Percentiles rank a stretch among this genome's conserved stretches.
These are phyloP conservation scores for Candida cerambycidarum DNA, from an alignment of 805 yeast species.

Conservation along the genomic window DNA sequence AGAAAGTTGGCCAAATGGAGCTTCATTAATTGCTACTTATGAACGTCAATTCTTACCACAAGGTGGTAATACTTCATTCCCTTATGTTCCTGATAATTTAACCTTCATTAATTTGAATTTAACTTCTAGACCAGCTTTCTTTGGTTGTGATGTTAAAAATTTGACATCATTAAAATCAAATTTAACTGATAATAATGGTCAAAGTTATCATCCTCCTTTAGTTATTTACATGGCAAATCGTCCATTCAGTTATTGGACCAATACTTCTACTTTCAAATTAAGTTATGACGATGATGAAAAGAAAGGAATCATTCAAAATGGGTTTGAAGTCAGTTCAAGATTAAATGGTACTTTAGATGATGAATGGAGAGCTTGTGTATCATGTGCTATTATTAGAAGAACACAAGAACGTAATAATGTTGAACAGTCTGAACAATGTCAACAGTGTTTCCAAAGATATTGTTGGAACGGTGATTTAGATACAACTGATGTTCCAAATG, in stretches of 20 bases:
- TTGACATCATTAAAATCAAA: conserved; percentile 45
- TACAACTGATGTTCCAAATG: conserved; percentile 2
- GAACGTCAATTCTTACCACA: conserved; percentile 37
- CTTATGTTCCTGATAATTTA: conserved; percentile 71
- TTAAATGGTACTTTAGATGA: conserved; percentile 65
- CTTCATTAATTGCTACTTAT: conserved; percentile 31
- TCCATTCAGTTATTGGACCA: conserved; percentile 63
- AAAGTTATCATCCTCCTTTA: conserved; percentile 58
- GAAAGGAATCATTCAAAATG: conserved; percentile 63
- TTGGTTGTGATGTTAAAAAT: conserved; percentile 75
- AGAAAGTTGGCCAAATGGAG: conserved; percentile 39
- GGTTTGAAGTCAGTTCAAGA: conserved; percentile 68
- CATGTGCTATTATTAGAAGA: conserved; percentile 81
- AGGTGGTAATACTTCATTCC: conserved; percentile 66
- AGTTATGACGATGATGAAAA: conserved; percentile 59
- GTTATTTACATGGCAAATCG: conserved; percentile 76
- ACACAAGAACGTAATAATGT: conserved; percentile 66
- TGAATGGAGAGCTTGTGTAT: conserved; percentile 72
- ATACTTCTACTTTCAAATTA: conserved; percentile 72
- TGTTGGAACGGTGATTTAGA: conserved; percentile 67
- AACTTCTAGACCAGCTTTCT: conserved; percentile 71
- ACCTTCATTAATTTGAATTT: conserved; percentile 61
- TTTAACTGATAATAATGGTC: conserved; percentile 9
- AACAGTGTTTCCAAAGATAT: conserved; percentile 64
- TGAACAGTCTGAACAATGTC: conserved; percentile 67